Base-by-base conservation (phyloP, 2,329 filamentous ascomycete genomes). In the Colletotrichum tropicale region DNA sequence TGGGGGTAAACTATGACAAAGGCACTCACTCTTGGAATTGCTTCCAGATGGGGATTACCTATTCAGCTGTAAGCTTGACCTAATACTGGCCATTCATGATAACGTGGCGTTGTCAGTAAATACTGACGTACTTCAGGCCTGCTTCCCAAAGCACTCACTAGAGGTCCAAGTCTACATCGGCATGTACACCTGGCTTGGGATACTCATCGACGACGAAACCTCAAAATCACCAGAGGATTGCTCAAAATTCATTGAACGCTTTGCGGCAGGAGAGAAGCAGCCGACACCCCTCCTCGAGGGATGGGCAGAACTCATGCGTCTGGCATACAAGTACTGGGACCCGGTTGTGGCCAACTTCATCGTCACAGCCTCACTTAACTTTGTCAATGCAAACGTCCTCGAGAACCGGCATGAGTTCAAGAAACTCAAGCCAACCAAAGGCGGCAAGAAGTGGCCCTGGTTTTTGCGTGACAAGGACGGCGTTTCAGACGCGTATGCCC, bases 391-490 rank as follows among this genome's bases (percentile, higher is more conserved):
- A 18, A 61, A 34, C 10, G 28, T 34, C 1, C 58, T 61, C 7
- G 58, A 61, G 28, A 4, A 6, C 4, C 30, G 30, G 32, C 18
- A 61, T 0, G 58, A 61, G 2, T 61, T 61, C 30, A 61, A 21
- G 30, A 61, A 6, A n/a, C 58, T 61, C 16, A 32, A 61, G 58
- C 58, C 58, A 15, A 61, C 58, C 7, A 7, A 12, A 3, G 58
- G 28, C 58, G 28, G 58, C 10, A 34, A 61, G 30, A 21, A 32
- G 18, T 61, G 30, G 58, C 58, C 58, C 28, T 61, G 58, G 58
- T 61, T 61, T 12, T 6, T 34, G 18, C 28, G 58, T 21, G 58
- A 34, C 8, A 61, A 61, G 32, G 58, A 61, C n/a, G 58, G 58
- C 8, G 58, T 34, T 21, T 5, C 18, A 8, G 28, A 61, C 6